Evolutionary conservation across 1,284 basidiomycete species (phyloP).

Genomic region (Trametes pubescens): DNA sequence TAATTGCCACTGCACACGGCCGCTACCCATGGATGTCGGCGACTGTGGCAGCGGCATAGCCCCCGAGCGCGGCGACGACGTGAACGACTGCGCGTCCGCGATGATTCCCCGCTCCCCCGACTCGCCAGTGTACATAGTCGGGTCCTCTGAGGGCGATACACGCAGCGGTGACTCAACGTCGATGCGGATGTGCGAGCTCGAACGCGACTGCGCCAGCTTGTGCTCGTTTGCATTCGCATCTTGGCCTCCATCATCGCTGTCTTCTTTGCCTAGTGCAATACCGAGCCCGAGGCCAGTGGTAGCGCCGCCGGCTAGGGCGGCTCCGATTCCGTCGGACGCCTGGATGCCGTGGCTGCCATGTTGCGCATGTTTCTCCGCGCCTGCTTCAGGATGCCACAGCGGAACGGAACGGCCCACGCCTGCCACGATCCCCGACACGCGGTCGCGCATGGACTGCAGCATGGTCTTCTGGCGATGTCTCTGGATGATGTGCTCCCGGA

Average conservation of each 20-base stretch:
- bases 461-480: slow-evolving; percentile 31
- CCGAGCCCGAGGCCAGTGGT: slow-evolving; percentile 37
- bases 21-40: slow-evolving; percentile 26
- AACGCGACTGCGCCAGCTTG: background rate
- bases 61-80: slow-evolving; percentile 49
- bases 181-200: slow-evolving; percentile 15
- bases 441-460: slow-evolving; percentile 26
- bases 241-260: background rate
- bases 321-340: slow-evolving; percentile 37
- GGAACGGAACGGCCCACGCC: slow-evolving; percentile 13
- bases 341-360: slow-evolving; percentile 27
- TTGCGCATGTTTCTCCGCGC: slow-evolving; percentile 17
- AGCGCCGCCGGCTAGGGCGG: slow-evolving; percentile 37
- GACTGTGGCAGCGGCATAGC: slow-evolving; percentile 37
- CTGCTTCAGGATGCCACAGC: slow-evolving; percentile 14
- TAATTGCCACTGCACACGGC: slow-evolving; percentile 15
- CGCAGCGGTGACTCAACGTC: slow-evolving; percentile 30
- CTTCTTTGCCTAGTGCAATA: slow-evolving; percentile 31
- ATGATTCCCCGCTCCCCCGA: slow-evolving; percentile 34
- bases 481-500: slow-evolving; percentile 47
- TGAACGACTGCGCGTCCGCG: slow-evolving; percentile 44
- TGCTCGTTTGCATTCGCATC: background rate
- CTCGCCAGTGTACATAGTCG: slow-evolving; percentile 10
- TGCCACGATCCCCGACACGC: slow-evolving; percentile 13
- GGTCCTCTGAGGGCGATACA: slow-evolving; percentile 27